Base-by-base conservation (phyloP, 179 eudicot species). In the Monotropa hypopitys region DNA sequence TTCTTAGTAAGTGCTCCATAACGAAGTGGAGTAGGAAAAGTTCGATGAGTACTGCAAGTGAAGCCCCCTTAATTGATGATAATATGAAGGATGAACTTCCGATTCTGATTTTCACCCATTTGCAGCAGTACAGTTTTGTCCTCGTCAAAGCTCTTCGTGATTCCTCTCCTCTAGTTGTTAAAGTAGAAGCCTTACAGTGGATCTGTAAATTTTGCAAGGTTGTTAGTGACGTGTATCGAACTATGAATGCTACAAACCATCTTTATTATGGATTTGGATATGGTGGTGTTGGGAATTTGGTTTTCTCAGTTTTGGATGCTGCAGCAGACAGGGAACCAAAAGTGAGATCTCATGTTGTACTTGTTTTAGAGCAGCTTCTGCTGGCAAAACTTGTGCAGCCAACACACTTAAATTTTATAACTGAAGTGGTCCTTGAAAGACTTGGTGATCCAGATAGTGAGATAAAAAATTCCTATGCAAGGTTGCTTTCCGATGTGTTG, bases 241-340 rank as follows among this genome's bases (percentile, higher is more conserved):
- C 87, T 77, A 72, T 76, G 72, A 83, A 80, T 70, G 79, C 67
- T 21, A 71, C 82, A 75, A 75, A 74, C 63, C 83, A 81, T 81
- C 83, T 86, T 74, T 87, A 79, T 63, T 86, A 86, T 80, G 89
- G 84, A 81, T 82, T 79, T 75, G 85, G 86, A 76, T 86, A 72
- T 82, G 73, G 81, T 72, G 86, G 87, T 80, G 72, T 86, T 59
- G 85, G 85, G 85, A 78, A 84, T 59, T 84, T 96, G 84, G 83
- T 94, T 68, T 83, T 82, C 70, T 86, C 96, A 63, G 86, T 90
- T 71, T 70, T 94, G 71, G 77, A 80, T 84, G 92, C 98, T 85
- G 92, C 94, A 74, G 88, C 89, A 69, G 99, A 96, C 81, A 88
- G 92, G 83, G 99, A 94, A 83, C 90, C 91, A 76, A 87, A 84